A percentile compares a stretch with the other conserved stretches of the same genome.
These are phyloP conservation scores for Penicillium decumbens DNA, from an alignment of 2,329 filamentous ascomycete species.

Conservation along the genomic window DNA sequence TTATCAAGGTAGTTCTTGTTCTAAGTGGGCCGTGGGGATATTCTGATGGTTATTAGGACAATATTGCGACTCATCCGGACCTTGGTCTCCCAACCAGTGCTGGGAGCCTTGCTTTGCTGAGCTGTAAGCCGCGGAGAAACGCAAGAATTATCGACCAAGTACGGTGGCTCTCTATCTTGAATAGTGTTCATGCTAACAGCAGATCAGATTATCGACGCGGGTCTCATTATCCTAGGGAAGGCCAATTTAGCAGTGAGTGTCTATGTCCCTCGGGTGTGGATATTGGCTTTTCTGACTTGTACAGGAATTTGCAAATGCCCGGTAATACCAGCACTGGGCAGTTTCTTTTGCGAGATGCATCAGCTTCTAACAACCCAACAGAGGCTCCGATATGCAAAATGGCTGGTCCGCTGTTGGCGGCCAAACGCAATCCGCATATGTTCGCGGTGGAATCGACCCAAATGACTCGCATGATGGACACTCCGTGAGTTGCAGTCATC, in stretches of 20 bases:
- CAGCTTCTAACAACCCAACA: background rate
- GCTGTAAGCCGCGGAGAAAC: constrained; percentile 11
- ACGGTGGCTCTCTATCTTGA: background rate
- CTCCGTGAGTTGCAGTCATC: constrained; percentile 1
- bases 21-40: background rate
- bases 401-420: constrained; percentile 27
- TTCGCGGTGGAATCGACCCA: constrained; percentile 16
- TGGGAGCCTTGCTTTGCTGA: constrained; percentile 10
- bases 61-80: constrained; percentile 26
- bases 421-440: constrained; percentile 27
- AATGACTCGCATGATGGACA: constrained; percentile 23
- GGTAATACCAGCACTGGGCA: background rate
- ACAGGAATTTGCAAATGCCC: constrained; percentile 9
- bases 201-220: constrained; percentile 23
- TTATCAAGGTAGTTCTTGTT: constrained; percentile 26
- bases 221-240: constrained; percentile 33
- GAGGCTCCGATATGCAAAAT: constrained; percentile 13
- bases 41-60: constrained; percentile 20
- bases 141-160: constrained; percentile 13
- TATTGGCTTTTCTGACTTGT: background rate
- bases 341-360: background rate
- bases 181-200: background rate
- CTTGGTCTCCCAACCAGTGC: constrained; percentile 12
- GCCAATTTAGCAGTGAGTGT: constrained; percentile 27
- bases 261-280: background rate